phyloP scores from a whole-genome alignment of 768 basidiomycete genomes.

The Lactarius evosmus region DNA sequence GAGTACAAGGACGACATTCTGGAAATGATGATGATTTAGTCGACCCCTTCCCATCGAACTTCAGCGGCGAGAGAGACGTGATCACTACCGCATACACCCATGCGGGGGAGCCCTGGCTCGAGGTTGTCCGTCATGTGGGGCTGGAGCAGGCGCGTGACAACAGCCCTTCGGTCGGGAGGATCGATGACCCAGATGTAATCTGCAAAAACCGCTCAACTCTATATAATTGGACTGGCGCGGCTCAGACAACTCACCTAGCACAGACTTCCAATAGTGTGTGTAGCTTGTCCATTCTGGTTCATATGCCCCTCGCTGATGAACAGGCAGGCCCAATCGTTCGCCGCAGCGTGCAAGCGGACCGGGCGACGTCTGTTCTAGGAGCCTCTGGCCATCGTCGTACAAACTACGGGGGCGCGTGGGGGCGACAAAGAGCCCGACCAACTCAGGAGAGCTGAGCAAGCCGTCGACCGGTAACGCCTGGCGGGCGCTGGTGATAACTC shows the following conservation, averaged over 20 bases:
- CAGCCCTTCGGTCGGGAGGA: constrained; percentile 35
- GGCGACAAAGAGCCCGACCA: constrained; percentile 47
- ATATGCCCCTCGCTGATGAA: constrained; percentile 48
- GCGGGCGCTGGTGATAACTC: constrained; percentile 72
- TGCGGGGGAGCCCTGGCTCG: constrained; percentile 72
- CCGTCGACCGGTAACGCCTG: constrained; percentile 58
- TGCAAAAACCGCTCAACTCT: constrained; percentile 33
- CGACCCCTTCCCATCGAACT: constrained; percentile 36
- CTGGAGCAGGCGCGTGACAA: constrained; percentile 53
- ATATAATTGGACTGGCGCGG: background rate
- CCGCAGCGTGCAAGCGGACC: constrained; percentile 42
- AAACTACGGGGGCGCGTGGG: constrained; percentile 52
- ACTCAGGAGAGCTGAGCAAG: constrained; percentile 56
- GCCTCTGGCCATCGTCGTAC: constrained; percentile 55
- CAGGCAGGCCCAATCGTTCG: constrained; percentile 41
- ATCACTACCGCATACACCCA: constrained; percentile 79
- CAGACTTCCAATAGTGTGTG: constrained; percentile 82
- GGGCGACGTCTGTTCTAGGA: background rate
- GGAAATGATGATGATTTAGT: constrained; percentile 7
- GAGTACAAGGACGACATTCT: background rate
- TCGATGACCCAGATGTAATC: constrained; percentile 88
- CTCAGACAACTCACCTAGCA: constrained; percentile 53
- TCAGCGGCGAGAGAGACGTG: constrained; percentile 79
- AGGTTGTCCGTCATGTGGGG: constrained; percentile 60
- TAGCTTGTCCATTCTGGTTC: constrained; percentile 90